Percentiles rank a stretch among this genome's conserved stretches.
Evolutionary conservation across 257 asterid genomes (phyloP).

Genomic region (Primulina huaijiensis): DNA sequence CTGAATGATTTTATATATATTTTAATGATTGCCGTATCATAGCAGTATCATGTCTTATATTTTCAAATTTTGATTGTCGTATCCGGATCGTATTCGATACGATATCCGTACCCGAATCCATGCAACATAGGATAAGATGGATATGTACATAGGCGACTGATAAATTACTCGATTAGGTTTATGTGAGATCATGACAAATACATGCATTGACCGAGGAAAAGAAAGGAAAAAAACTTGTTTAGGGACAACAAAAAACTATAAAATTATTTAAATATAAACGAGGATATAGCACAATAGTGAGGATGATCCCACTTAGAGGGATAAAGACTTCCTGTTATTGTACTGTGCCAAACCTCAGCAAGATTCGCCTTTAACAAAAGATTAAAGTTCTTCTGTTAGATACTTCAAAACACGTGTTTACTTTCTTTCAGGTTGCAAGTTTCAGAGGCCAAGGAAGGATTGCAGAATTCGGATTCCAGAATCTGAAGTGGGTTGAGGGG

Average conservation of each 20-base stretch:
- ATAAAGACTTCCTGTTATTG: background rate
- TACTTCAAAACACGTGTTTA: constrained; percentile 14
- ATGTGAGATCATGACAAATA: background rate
- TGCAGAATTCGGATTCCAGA: constrained; percentile 80
- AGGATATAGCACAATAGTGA: no score
- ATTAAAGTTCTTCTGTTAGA: constrained; percentile 7
- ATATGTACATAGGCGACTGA: background rate
- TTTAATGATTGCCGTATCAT: no score
- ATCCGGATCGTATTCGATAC: no score
- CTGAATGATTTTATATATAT: no score
- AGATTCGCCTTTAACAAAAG: background rate
- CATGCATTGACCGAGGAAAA: background rate
- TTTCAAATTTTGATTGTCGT: no score
- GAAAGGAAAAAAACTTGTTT: background rate
- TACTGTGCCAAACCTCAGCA: background rate
- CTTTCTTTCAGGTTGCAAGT: constrained; percentile 60
- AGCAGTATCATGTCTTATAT: no score
- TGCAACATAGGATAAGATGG: no score
- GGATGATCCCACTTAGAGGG: background rate
- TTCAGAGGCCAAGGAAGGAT: constrained; percentile 92
- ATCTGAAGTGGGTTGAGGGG: constrained; percentile 93
- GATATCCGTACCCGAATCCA: no score
- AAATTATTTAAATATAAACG: no score
- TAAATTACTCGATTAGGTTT: background rate
- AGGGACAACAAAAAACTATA: no score